Conservation (phyloP, 805 yeast species). For the Metschnikowia borealis region DNA sequence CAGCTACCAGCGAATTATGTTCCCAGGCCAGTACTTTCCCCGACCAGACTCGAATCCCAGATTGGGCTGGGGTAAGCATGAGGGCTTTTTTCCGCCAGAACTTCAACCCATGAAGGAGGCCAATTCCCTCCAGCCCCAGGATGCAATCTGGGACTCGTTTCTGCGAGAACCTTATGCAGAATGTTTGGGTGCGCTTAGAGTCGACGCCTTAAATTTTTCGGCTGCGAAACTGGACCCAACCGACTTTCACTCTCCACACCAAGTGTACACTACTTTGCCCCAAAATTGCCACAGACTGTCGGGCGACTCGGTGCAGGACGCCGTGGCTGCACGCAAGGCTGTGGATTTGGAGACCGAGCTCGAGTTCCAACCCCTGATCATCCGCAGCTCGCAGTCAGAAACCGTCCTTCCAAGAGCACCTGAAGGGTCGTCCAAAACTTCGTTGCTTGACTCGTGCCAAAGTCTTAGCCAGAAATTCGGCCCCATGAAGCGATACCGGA, state of each 20-base stretch:
- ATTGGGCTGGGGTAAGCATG: not conserved
- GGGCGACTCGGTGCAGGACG: not conserved
- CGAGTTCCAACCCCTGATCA: not conserved
- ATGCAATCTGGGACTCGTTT: not conserved
- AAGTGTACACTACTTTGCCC: not conserved
- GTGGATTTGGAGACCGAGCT: conserved; percentile 1
- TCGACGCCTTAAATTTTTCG: not conserved
- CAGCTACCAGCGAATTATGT: not conserved
- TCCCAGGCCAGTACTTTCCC: not conserved
- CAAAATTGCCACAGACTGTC: not conserved
- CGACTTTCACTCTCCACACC: not conserved
- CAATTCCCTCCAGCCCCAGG: not conserved
- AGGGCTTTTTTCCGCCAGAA: not conserved
- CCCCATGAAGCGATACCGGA: conserved; percentile 3
- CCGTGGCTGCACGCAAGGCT: not conserved
- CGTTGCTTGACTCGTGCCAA: not conserved
- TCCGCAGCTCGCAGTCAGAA: not conserved
- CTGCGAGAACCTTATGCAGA: not conserved
- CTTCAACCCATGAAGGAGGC: not conserved
- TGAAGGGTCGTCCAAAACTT: not conserved
- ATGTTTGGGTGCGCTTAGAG: not conserved
- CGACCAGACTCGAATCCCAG: not conserved
- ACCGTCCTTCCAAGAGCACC: not conserved
- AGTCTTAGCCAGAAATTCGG: not conserved
- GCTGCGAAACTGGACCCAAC: not conserved